Evolutionary conservation across 176 grass and related monocot species (phyloP), one percentile per base, ranked within the genome.

Genomic region (Carex parvula): DNA sequence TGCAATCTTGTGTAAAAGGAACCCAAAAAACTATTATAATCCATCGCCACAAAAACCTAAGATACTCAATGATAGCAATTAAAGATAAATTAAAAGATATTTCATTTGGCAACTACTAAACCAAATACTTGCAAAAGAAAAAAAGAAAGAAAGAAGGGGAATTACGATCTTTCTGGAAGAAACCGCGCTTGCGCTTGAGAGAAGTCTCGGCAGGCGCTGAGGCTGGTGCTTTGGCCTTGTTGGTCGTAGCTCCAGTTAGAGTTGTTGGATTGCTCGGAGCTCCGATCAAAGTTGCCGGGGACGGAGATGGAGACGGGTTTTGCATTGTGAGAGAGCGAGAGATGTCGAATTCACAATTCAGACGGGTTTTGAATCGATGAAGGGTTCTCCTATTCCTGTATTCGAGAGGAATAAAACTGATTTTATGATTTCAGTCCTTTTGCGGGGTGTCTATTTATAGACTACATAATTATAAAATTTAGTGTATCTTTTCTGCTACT

Each of bases 121-220:
- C 37, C 37, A 39, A 39, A 6, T 39, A 39, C 4, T 39, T 39
- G 37, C 5, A 6, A 39, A 69, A 69, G 65, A 69, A 35, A 67
- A 1, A 3, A 64, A 39, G 44, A n/a, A n/a, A n/a, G 22, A 5
- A 42, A 21, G 73, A 41, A 30, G 70, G 1, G n/a, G 9, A 18
- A 84, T 79, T 90, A 97, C 92, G 79, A 87, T 97, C 94, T 89
- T 91, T 94, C 87, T 97, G 92, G 84, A 97, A 97, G 81, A 94
- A 80, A 10, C 92, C 92, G 14, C 89, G 92, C 92, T 97, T 98
- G 89, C 95, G 95, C 90, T 93, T 98, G 77, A 98, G 86, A 46
- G 86, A 90, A 32, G 91, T 30, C 58, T 74, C 3, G 89, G 88
- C 8, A 79, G 61, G 33, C 53, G 53, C 79, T 80, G 69, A 80